phyloP scores from a whole-genome alignment of 2,329 filamentous ascomycete genomes.

The Ascochyta rabiei region DNA sequence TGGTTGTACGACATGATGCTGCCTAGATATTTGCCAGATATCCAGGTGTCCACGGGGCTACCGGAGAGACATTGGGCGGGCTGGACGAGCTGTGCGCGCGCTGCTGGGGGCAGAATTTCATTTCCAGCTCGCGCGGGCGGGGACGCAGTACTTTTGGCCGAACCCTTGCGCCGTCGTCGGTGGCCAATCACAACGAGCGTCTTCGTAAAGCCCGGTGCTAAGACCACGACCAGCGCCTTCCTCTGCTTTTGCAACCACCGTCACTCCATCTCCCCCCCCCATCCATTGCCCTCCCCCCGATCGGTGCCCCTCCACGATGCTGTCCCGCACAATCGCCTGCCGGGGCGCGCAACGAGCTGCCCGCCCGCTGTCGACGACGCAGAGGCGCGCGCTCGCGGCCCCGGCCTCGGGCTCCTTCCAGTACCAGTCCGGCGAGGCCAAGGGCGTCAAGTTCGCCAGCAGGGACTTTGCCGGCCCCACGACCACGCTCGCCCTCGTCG shows the following conservation, averaged over 20 bases:
- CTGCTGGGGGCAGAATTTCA: conserved; percentile 14
- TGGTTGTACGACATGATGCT: conserved; percentile 43
- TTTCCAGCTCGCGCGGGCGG: too few species aligned
- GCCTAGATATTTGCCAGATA: conserved; percentile 46
- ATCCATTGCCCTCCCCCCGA: conserved; percentile 55
- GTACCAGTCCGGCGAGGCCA: conserved; percentile 85
- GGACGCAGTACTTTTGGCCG: conserved; percentile 2
- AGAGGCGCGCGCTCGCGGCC: conserved; percentile 68
- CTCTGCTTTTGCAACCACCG: conserved; percentile 11
- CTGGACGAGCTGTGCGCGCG: conserved; percentile 3
- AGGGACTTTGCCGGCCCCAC: conserved; percentile 88
- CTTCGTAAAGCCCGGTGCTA: too few species aligned
- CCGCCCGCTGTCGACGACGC: conserved; percentile 60
- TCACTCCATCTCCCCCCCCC: conserved; percentile 23
- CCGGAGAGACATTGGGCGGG: conserved; percentile 40
- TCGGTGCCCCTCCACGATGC: conserved; percentile 60
- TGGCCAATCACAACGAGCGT: neutral
- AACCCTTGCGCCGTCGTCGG: too few species aligned
- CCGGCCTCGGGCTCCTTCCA: conserved; percentile 77
- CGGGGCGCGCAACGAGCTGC: conserved; percentile 68
- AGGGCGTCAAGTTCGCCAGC: conserved; percentile 90
- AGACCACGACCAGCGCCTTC: conserved; percentile 15
- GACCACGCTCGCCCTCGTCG: conserved; percentile 87
- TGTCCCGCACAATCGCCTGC: conserved; percentile 70
- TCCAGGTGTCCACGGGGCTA: conserved; percentile 36